phyloP scores from a whole-genome alignment of 371 early-diverging fungal genomes.

The Mucor sp. region DNA sequence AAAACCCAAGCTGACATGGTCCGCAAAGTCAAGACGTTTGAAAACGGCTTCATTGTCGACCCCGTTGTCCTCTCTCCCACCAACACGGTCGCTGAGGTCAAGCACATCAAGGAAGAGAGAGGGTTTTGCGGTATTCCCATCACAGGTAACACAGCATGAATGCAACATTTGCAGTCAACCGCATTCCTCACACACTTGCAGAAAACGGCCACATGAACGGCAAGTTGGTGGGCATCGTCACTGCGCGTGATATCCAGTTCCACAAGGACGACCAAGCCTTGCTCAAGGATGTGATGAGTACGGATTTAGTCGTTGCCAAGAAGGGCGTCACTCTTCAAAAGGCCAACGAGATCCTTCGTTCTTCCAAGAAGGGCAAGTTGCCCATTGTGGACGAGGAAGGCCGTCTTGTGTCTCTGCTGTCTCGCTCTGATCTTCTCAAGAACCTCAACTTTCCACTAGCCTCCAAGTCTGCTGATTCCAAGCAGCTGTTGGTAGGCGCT shows the following conservation, averaged over 20 bases:
- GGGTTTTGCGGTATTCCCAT: slow-evolving; percentile 97
- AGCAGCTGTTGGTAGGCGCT: slow-evolving; percentile 92
- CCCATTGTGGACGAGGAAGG: slow-evolving; percentile 87
- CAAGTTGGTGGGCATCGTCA: slow-evolving; percentile 93
- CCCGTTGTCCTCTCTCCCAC: slow-evolving; percentile 83
- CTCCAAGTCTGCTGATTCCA: slow-evolving; percentile 76
- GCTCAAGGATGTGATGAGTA: slow-evolving; percentile 86
- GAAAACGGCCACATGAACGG: slow-evolving; percentile 84
- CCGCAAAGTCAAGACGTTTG: slow-evolving; percentile 94
- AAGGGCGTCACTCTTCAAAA: slow-evolving; percentile 87
- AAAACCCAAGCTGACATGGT: slow-evolving; percentile 97
- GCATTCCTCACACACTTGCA: slow-evolving; percentile 7
- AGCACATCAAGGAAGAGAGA: slow-evolving; percentile 76
- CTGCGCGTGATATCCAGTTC: slow-evolving; percentile 95
- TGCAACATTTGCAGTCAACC: not conserved
- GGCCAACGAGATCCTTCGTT: slow-evolving; percentile 86
- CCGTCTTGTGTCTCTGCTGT: slow-evolving; percentile 84
- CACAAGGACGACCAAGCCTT: slow-evolving; percentile 59
- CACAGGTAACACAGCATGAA: slow-evolving; percentile 62
- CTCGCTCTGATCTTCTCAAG: slow-evolving; percentile 95
- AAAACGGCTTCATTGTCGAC: slow-evolving; percentile 97
- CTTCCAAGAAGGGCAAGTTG: slow-evolving; percentile 95
- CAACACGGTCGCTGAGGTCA: slow-evolving; percentile 84
- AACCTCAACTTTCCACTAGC: slow-evolving; percentile 93
- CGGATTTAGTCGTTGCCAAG: slow-evolving; percentile 82